A percentile compares a stretch with the other conserved stretches of the same genome.
These are phyloP conservation scores for Melanomma pulvis-pyrius DNA, from an alignment of 495 filamentous ascomycete genomes.

Conservation along the genomic window DNA sequence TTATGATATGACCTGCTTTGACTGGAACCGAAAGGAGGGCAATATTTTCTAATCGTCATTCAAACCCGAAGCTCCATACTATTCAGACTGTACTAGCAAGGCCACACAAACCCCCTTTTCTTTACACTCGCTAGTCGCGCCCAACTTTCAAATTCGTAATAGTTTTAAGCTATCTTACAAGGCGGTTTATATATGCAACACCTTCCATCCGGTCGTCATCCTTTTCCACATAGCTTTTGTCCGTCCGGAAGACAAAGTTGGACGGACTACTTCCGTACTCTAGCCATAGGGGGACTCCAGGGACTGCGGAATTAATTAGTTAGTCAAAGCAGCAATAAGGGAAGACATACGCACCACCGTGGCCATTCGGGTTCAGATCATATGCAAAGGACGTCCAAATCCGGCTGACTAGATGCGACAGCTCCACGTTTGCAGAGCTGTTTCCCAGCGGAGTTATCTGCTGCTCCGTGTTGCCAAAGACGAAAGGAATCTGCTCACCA, in stretches of 20 bases:
- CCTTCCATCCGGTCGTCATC: background rate
- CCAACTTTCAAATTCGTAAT: too few species aligned
- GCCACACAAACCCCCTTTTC: too few species aligned
- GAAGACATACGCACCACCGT: background rate
- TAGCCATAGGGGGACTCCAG: background rate
- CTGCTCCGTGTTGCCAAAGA: conserved; percentile 49
- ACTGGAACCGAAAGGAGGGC: too few species aligned
- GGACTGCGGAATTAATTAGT: background rate
- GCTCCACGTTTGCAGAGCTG: conserved; percentile 24
- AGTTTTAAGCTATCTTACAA: background rate
- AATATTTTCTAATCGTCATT: too few species aligned
- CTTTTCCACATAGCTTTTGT: conserved; percentile 3
- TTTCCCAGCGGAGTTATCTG: background rate
- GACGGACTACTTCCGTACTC: background rate
- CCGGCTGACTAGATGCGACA: conserved; percentile 57
- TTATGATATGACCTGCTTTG: too few species aligned
- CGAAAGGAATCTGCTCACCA: conserved; percentile 5
- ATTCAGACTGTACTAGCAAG: too few species aligned
- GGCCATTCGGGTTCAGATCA: conserved; percentile 61
- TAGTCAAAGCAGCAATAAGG: background rate
- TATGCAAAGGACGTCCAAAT: conserved; percentile 67
- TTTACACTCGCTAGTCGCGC: too few species aligned
- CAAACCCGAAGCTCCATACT: too few species aligned
- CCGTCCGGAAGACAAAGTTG: conserved; percentile 2
- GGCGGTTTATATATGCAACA: background rate